These are phyloP conservation scores for Pseudogymnoascus sp. DNA, from an alignment of 2,329 filamentous ascomycete species.

Conservation along the genomic window DNA sequence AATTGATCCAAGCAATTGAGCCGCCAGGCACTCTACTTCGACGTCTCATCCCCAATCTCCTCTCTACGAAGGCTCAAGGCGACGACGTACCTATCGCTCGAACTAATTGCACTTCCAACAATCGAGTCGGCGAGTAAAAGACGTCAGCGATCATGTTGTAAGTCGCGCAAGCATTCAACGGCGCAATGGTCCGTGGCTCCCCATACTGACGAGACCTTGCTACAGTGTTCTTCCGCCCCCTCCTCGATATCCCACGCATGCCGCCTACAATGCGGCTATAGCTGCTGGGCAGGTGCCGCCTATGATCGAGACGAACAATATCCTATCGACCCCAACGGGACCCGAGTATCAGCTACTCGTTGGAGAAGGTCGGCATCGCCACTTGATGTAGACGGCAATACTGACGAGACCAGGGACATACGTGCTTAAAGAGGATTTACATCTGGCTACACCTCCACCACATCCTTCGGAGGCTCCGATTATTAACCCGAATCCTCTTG, in stretches of 20 bases:
- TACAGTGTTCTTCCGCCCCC: constrained; percentile 71
- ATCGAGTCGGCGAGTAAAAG: background rate
- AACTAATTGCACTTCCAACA: background rate
- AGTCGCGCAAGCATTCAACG: background rate
- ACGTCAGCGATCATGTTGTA: constrained; percentile 5
- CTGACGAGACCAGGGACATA: constrained; percentile 60
- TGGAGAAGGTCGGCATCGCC: constrained; percentile 63
- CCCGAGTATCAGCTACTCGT: constrained; percentile 84
- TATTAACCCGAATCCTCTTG: constrained; percentile 81
- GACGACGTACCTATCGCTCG: background rate
- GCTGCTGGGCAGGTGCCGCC: constrained; percentile 59
- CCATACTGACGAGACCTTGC: background rate
- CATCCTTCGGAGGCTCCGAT: constrained; percentile 89
- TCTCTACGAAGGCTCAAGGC: background rate
- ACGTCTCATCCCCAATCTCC: background rate
- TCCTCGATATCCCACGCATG: constrained; percentile 69
- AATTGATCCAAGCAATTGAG: constrained; percentile 7
- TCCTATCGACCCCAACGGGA: constrained; percentile 67
- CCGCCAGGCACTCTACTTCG: constrained; percentile 1
- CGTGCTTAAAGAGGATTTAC: constrained; percentile 78
- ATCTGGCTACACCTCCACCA: constrained; percentile 86
- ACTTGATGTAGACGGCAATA: background rate
- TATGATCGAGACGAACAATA: constrained; percentile 91
- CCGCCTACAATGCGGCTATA: constrained; percentile 63
- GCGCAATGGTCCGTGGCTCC: background rate